These are phyloP conservation scores for Mucor sp. DNA, from an alignment of 371 early-diverging fungal genomes.

Conservation along the genomic window DNA sequence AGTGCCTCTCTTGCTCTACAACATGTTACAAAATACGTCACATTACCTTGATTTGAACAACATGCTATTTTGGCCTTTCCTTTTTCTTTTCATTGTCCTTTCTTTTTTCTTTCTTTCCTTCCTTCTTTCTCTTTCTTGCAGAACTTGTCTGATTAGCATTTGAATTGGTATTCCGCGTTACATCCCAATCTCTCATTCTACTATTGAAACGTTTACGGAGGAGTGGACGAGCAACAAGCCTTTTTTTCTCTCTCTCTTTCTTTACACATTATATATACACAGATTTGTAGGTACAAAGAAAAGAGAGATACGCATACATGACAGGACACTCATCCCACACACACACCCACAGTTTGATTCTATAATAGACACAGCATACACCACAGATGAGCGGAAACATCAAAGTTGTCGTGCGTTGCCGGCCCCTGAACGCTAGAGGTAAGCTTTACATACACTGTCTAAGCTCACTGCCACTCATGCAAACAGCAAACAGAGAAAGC, in stretches of 20 bases:
- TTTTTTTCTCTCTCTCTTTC: background rate
- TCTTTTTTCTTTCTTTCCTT: background rate
- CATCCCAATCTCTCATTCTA: background rate
- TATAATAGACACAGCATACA: background rate
- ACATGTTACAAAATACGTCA: background rate
- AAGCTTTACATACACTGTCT: background rate
- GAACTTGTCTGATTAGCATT: background rate
- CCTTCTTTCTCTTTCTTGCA: background rate
- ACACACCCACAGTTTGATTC: background rate
- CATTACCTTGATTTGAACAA: background rate
- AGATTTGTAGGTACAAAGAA: background rate
- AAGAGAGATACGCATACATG: background rate
- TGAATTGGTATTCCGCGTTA: constrained; percentile 3
- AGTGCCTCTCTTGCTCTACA: too few species aligned
- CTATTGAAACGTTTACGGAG: constrained; percentile 7
- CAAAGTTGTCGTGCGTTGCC: constrained; percentile 79
- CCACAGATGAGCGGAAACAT: constrained; percentile 57
- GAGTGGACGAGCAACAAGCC: too few species aligned
- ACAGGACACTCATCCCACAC: background rate
- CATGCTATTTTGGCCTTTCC: background rate
- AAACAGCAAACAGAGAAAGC: constrained; percentile 47
- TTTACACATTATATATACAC: background rate
- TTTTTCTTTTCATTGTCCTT: constrained; percentile 7
- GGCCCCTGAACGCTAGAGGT: constrained; percentile 78
- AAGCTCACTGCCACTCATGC: background rate